These are phyloP conservation scores for Russula ochroleuca DNA, from an alignment of 768 basidiomycete genomes.

Conservation along the genomic window DNA sequence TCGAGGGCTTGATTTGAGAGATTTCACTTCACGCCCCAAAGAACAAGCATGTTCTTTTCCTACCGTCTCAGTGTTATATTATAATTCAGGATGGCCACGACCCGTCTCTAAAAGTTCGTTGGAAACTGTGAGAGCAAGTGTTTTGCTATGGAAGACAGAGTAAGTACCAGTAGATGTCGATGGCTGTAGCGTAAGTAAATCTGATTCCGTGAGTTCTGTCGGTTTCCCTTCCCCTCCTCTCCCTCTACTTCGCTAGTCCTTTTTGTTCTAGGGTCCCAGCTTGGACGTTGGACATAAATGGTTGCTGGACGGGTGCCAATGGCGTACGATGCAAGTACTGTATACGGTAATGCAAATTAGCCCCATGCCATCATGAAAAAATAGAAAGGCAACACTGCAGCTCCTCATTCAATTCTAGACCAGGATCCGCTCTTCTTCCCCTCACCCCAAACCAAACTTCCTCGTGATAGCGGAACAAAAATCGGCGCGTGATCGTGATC, in stretches of 20 bases:
- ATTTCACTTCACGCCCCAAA: not conserved
- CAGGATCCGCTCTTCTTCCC: not conserved
- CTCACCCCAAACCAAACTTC: not conserved
- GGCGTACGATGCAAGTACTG: not conserved
- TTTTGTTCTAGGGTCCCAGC: not conserved
- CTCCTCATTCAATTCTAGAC: not conserved
- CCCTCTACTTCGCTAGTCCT: no score
- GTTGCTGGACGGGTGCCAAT: not conserved
- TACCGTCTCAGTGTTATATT: not conserved
- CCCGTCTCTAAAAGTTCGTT: not conserved
- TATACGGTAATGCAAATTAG: no score
- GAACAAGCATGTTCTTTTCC: not conserved
- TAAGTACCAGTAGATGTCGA: not conserved
- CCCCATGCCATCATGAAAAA: not conserved
- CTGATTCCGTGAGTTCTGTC: not conserved
- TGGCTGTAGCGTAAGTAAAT: not conserved
- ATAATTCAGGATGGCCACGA: not conserved
- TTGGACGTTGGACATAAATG: not conserved
- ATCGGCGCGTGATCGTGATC: not conserved
- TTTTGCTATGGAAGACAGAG: not conserved
- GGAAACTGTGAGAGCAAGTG: not conserved
- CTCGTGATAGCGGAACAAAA: constrained; percentile 5
- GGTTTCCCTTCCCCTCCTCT: not conserved
- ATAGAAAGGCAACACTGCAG: not conserved
- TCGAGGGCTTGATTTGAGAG: not conserved